These are phyloP conservation scores for Deuterostichococcus epilithicus DNA, from an alignment of 139 green algal species.

Conservation along the genomic window DNA sequence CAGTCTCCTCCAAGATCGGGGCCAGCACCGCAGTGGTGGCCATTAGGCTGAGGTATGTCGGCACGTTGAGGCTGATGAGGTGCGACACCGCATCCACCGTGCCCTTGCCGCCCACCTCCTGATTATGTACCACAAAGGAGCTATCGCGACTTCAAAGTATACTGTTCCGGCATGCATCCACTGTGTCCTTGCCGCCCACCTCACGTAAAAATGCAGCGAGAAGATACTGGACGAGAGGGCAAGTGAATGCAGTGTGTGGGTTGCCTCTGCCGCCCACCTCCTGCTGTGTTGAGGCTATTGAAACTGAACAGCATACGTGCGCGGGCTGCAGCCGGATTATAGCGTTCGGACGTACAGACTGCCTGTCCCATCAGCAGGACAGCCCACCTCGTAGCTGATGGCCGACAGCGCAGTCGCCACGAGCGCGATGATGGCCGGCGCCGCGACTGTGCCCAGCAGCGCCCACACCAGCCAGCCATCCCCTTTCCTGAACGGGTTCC, in stretches of 20 bases:
- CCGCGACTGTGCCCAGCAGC: slow-evolving; percentile 50
- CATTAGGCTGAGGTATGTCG: slow-evolving; percentile 58
- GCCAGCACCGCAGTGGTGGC: slow-evolving; percentile 58
- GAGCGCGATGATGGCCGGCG: slow-evolving; percentile 59
- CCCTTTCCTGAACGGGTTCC: slow-evolving; percentile 49
- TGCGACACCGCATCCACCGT: slow-evolving; percentile 73
- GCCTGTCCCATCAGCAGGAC: too few species aligned
- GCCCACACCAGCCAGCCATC: slow-evolving; percentile 76
- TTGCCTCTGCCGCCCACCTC: too few species aligned
- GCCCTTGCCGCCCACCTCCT: slow-evolving; percentile 31
- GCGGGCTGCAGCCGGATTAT: too few species aligned
- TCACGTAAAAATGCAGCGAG: too few species aligned
- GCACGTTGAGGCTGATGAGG: slow-evolving; percentile 62
- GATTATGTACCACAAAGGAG: neutral
- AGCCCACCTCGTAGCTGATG: slow-evolving; percentile 42
- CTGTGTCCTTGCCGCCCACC: slow-evolving; percentile 8
- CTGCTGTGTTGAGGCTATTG: too few species aligned
- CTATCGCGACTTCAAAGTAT: too few species aligned
- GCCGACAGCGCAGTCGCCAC: slow-evolving; percentile 30
- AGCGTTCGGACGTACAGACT: too few species aligned
- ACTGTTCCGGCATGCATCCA: too few species aligned
- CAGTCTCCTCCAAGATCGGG: slow-evolving; percentile 79
- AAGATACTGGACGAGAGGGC: too few species aligned
- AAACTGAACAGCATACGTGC: too few species aligned
- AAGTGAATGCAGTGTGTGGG: too few species aligned